phyloP scores from a whole-genome alignment of 2,329 filamentous ascomycete species.

The Monosporascus ibericus region DNA sequence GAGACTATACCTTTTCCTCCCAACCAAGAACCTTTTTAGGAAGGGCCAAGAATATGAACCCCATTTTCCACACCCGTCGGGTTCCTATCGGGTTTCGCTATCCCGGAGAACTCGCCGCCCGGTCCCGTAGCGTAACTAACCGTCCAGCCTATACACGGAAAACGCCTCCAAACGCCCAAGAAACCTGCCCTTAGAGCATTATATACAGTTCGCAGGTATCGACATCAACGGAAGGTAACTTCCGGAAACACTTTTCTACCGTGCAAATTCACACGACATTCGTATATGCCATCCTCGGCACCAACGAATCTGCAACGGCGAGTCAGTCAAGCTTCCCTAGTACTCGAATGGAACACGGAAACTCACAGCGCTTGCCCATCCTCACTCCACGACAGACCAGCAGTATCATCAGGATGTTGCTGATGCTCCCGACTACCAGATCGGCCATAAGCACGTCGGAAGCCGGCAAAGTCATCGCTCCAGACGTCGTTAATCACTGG shows the following conservation, averaged over 20 bases:
- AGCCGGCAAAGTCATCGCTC: conserved; percentile 20
- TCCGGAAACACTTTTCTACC: conserved; percentile 54
- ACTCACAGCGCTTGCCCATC: conserved; percentile 55
- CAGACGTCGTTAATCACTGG: conserved; percentile 27
- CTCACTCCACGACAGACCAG: conserved; percentile 56
- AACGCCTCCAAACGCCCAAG: neutral
- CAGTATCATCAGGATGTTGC: conserved; percentile 50
- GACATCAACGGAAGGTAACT: conserved; percentile 42
- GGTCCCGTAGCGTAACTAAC: neutral
- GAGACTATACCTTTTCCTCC: no score
- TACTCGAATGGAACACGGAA: neutral
- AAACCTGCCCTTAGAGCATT: neutral
- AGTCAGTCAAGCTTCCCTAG: conserved; percentile 13
- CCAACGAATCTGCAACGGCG: conserved; percentile 48
- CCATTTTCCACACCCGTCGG: no score
- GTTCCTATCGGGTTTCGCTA: no score
- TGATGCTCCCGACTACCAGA: conserved; percentile 30
- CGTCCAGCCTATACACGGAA: neutral
- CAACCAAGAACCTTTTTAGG: no score
- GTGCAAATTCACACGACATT: conserved; percentile 61
- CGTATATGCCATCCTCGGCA: conserved; percentile 69
- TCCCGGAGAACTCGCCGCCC: no score
- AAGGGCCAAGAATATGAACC: no score
- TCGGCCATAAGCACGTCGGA: conserved; percentile 20
- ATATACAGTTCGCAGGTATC: neutral